Evolutionary conservation across 768 basidiomycete species (phyloP), one percentile per base, ranked within the genome.

Genomic region (Collybia sp.): DNA sequence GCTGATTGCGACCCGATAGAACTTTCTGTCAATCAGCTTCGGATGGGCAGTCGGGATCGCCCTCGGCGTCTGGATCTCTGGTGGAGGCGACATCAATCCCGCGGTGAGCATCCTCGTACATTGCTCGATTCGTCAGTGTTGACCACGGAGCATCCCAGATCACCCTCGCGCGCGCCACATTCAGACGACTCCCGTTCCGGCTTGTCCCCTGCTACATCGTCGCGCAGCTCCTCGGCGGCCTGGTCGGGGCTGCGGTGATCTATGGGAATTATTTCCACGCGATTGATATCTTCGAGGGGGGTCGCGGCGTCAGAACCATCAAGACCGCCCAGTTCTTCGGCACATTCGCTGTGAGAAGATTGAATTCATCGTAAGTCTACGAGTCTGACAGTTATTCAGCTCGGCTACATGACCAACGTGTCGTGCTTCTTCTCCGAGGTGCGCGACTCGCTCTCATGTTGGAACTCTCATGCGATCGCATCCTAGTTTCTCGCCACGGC

Each of bases 181-280:
- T 81, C 61, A 79, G 88, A 50, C 86, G 91, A 59, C 88, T 89
- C 0, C 88, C 89, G 0, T 71, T 55, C 69, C 59, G 50, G 46
- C 13, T 12, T n/a, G 6, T 25, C 16, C 6, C 3, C 6, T 16
- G 43, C 13, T 89, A 81, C 58, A 75, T 85, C 38, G 55, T 79
- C 40, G 76, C 82, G 0, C 86, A 89, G 58, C 55, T 83, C 16
- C 60, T 87, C 33, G 86, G 86, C 17, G 85, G 69, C 5, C 55
- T 86, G 13, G 66, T 75, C 47, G 86, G 83, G 11, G 78, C 75
- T n/a, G 75, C 74, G 6, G 63, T 83, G 18, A 62, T 81, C 18
- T 87, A 86, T 56, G 83, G 72, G 6, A 82, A 82, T 58, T 88
- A 85, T 55, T 75, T 78, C 57, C 79, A 84, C 54, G 83, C 83